phyloP scores from a whole-genome alignment of 306 rosid genomes.

The Mucuna pruriens region DNA sequence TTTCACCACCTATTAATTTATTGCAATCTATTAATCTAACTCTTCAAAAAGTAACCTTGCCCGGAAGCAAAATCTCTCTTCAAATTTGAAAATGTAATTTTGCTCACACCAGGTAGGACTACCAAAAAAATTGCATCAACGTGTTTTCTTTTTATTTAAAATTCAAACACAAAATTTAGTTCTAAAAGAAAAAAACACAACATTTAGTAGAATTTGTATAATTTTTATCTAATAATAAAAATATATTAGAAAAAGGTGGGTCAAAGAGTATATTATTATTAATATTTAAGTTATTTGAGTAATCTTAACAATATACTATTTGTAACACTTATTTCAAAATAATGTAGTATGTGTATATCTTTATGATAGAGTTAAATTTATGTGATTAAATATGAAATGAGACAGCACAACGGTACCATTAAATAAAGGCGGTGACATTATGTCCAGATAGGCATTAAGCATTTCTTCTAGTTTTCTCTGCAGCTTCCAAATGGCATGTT shows the following conservation, averaged over 20 bases:
- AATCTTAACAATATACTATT: neutral
- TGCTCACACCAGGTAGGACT: too few species aligned
- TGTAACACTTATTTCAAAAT: neutral
- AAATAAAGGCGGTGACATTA: neutral
- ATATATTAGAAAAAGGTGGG: neutral
- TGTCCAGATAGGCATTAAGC: neutral
- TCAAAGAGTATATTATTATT: neutral
- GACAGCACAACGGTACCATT: neutral
- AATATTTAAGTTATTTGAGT: neutral
- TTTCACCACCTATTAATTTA: too few species aligned
- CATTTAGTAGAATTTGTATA: neutral
- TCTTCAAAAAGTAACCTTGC: too few species aligned
- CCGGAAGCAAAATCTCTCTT: too few species aligned
- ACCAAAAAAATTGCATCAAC: too few species aligned
- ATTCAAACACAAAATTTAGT: too few species aligned
- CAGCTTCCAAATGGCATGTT: neutral
- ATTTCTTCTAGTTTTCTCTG: neutral
- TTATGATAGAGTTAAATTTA: neutral
- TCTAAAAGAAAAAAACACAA: too few species aligned
- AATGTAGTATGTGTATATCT: too few species aligned
- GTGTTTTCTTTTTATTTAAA: too few species aligned
- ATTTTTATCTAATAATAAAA: neutral
- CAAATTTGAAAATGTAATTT: too few species aligned
- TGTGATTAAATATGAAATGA: neutral
- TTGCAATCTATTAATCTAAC: too few species aligned